Evolutionary conservation across 2,329 filamentous ascomycete genomes (phyloP), one percentile per base, ranked within the genome.

Genomic region (Xylariales sp.): DNA sequence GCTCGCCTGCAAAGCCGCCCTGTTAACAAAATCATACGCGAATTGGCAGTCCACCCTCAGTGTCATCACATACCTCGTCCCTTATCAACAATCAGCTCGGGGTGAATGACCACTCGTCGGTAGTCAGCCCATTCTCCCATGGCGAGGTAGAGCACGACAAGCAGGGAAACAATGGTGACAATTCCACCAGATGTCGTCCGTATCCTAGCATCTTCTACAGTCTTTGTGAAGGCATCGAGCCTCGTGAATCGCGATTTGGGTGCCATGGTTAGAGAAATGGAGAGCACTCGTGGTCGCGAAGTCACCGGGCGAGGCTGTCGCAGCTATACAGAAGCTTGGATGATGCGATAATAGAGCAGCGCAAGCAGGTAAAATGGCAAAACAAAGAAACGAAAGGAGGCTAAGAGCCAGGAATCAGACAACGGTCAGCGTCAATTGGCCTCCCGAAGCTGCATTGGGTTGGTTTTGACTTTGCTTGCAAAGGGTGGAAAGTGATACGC

Each of bases 171-270:
- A 53, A 98, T 89, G 40, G 93, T 98, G 55, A 98, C 88, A 52
- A 98, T 80, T 50, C 93, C 93, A 49, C 93, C 93, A 3, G 89
- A 95, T 6, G 90, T 96, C 21, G 93, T 98, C 55, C 94, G 85
- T 60, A 98, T 81, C 54, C 93, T 81, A 50, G 94, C 93, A 80
- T 98, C 93, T 63, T 98, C 93, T 52, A 98, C 93, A 11, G 93
- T 98, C 69, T 98, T 98, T 36, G 91, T 95, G 63, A 98, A 98
- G 74, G 93, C 93, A 66, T 98, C 93, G 48, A 98, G 87, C 78
- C 85, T 84, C 43, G 87, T 95, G 61, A 98, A 96, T 63, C 93
- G 83, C 52, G 88, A 95, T 72, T 95, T 95, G 57, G 83, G 69
- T 49, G 90, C 74, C 93, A 97, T 97, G 34, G 48, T 40, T 30